phyloP scores from a whole-genome alignment of 345 rosid genomes.

The Syzygium grande region DNA sequence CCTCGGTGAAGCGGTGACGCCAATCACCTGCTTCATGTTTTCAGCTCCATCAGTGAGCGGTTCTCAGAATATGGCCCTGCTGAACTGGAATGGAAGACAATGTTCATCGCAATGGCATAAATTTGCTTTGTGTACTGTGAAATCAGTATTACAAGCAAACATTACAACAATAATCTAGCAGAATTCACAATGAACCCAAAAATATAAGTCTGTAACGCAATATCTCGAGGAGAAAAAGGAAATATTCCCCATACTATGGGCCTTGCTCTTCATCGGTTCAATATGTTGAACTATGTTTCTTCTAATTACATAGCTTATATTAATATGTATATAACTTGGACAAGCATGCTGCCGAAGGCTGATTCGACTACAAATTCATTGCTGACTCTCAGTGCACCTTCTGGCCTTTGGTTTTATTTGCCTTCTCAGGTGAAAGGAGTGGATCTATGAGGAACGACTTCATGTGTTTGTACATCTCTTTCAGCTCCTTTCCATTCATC shows the following conservation, averaged over 20 bases:
- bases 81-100: not conserved
- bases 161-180: not conserved
- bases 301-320: not conserved
- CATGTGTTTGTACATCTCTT: not conserved
- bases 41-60: not conserved
- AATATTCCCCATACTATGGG: not conserved
- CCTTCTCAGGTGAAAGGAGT: not conserved
- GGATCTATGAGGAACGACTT: slow-evolving; percentile 1
- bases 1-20: not conserved
- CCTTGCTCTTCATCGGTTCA: not conserved
- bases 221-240: not conserved
- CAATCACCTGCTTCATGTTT: not conserved
- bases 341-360: not conserved
- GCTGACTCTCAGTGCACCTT: not conserved
- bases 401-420: not conserved
- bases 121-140: not conserved
- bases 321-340: not conserved
- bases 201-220: not conserved
- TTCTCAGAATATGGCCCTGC: not conserved
- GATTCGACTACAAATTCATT: not conserved
- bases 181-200: not conserved
- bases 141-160: not conserved
- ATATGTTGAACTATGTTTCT: not conserved
- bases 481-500: not conserved
- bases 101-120: not conserved